Conservation (phyloP, 768 basidiomycete species). For the Tricholoma furcatifolium region DNA sequence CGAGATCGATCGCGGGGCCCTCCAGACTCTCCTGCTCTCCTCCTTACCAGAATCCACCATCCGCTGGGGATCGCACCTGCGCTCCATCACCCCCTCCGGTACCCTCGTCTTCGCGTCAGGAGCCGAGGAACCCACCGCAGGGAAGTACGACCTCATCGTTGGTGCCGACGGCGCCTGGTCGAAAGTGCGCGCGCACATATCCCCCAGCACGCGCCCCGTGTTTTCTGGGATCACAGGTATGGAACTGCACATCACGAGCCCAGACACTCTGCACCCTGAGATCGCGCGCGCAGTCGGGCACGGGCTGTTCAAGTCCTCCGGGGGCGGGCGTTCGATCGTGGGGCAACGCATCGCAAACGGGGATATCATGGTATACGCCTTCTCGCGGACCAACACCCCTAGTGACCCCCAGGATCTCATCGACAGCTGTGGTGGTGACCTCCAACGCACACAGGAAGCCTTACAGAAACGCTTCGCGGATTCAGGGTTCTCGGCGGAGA, state of each 20-base stretch:
- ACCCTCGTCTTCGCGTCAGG: constrained; percentile 12
- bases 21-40: constrained; percentile 25
- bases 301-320: constrained; percentile 23
- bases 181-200: constrained; percentile 31
- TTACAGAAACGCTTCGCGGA: constrained; percentile 7
- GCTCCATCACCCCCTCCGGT: constrained; percentile 4
- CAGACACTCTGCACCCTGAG: constrained; percentile 19
- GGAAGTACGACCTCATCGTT: constrained; percentile 22
- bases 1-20: constrained; percentile 24
- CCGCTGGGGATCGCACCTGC: constrained; percentile 21
- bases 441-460: background rate
- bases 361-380: constrained; percentile 12
- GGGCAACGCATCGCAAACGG: constrained; percentile 12
- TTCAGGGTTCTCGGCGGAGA: constrained; percentile 8
- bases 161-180: constrained; percentile 39
- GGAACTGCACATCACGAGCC: constrained; percentile 16
- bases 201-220: constrained; percentile 24
- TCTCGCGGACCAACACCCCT: background rate
- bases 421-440: constrained; percentile 6
- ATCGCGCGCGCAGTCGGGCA: constrained; percentile 23
- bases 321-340: background rate
- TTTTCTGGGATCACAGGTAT: constrained; percentile 29
- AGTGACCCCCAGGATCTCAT: constrained; percentile 1
- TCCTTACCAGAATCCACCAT: constrained; percentile 19
- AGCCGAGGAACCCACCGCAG: constrained; percentile 5